These are phyloP conservation scores for Ceratopteris richardii DNA, from an alignment of 75 land plant genomes.

Conservation along the genomic window DNA sequence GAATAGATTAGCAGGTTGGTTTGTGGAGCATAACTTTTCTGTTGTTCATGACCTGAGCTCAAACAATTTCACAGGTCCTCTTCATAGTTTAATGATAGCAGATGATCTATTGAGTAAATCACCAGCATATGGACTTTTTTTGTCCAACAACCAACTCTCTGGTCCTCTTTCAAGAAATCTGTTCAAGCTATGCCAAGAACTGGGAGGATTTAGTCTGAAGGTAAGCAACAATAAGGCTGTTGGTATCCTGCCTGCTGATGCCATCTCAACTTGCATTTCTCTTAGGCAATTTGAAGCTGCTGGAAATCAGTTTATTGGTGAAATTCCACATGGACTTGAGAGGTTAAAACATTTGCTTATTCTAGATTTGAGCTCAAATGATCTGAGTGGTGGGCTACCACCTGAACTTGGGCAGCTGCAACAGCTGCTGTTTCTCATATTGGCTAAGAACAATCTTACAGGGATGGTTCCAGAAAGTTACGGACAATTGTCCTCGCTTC, in stretches of 20 bases:
- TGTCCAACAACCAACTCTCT: conserved; percentile 30
- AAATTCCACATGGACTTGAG: conserved; percentile 28
- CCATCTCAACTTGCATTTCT: conserved; percentile 14
- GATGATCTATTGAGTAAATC: conserved; percentile 8
- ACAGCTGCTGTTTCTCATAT: conserved; percentile 12
- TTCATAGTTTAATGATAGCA: conserved; percentile 26
- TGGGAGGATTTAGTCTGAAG: conserved; percentile 35
- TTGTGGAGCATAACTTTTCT: background rate
- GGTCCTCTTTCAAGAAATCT: conserved; percentile 21
- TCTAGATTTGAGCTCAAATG: conserved; percentile 34
- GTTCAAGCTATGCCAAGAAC: conserved; percentile 22
- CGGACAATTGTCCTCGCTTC: conserved; percentile 18
- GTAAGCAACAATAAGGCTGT: conserved; percentile 41
- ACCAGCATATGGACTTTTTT: conserved; percentile 22
- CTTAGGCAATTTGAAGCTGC: conserved; percentile 17
- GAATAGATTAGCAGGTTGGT: conserved; percentile 1
- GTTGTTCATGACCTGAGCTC: conserved; percentile 44
- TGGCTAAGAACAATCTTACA: conserved; percentile 27
- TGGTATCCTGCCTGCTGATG: conserved; percentile 40
- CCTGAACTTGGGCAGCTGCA: conserved; percentile 21
- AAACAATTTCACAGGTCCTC: conserved; percentile 36
- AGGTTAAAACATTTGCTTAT: conserved; percentile 20
- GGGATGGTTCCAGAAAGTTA: conserved; percentile 31
- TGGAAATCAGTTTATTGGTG: conserved; percentile 26
- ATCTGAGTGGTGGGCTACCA: conserved; percentile 33